phyloP scores from a whole-genome alignment of 306 rosid species.

The Vigna unguiculata region DNA sequence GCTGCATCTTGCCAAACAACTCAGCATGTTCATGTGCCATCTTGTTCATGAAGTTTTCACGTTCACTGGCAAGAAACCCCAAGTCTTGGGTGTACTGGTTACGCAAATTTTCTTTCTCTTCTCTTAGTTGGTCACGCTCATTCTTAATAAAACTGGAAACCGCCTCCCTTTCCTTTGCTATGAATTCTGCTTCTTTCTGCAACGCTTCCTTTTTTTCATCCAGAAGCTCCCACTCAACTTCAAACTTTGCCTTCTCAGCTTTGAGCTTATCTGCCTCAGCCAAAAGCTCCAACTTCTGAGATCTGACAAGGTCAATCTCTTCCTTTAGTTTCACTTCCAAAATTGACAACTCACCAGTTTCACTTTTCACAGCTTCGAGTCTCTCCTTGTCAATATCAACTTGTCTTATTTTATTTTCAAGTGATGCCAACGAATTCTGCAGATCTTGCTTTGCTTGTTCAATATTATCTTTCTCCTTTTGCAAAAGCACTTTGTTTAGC shows the following conservation, averaged over 20 bases:
- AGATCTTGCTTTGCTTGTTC: slow-evolving; percentile 69
- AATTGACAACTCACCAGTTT: slow-evolving; percentile 78
- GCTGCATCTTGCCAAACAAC: slow-evolving; percentile 87
- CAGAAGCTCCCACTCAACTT: slow-evolving; percentile 93
- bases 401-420: slow-evolving; percentile 65
- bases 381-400: slow-evolving; percentile 71
- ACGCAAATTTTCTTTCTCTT: slow-evolving; percentile 71
- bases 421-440: slow-evolving; percentile 61
- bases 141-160: slow-evolving; percentile 74
- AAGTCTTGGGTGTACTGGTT: slow-evolving; percentile 69
- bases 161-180: slow-evolving; percentile 73
- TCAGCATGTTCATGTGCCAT: slow-evolving; percentile 85
- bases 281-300: slow-evolving; percentile 76
- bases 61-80: slow-evolving; percentile 74
- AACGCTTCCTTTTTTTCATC: slow-evolving; percentile 90
- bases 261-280: slow-evolving; percentile 77
- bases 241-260: slow-evolving; percentile 90
- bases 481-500: slow-evolving; percentile 62
- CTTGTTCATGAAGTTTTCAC: slow-evolving; percentile 87
- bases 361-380: slow-evolving; percentile 74
- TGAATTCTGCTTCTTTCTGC: slow-evolving; percentile 65
- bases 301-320: slow-evolving; percentile 87
- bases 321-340: slow-evolving; percentile 87
- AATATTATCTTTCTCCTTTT: slow-evolving; percentile 72
- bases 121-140: slow-evolving; percentile 75